These are phyloP conservation scores for Candida dubliniensis DNA, from an alignment of 1,139 yeast species.

Conservation along the genomic window DNA sequence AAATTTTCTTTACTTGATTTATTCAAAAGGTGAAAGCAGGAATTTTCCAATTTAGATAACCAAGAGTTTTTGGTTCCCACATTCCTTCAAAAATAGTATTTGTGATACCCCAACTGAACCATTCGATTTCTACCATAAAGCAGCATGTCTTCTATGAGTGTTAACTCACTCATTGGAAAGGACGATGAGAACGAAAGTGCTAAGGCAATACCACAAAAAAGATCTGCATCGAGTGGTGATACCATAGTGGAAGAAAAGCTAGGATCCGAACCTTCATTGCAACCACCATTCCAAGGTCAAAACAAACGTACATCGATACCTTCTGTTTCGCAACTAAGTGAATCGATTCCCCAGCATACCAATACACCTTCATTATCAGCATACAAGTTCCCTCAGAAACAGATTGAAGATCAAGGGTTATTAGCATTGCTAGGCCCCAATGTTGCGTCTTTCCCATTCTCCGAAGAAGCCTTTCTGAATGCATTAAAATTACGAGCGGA, in stretches of 20 bases:
- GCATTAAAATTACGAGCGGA: slow-evolving; percentile 67
- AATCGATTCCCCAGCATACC: slow-evolving; percentile 5
- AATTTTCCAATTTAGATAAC: too few species aligned
- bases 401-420: slow-evolving; percentile 18
- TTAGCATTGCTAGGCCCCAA: slow-evolving; percentile 53
- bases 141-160: slow-evolving; percentile 17
- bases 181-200: slow-evolving; percentile 5
- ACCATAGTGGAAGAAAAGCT: background rate
- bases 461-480: slow-evolving; percentile 62
- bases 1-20: too few species aligned
- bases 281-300: slow-evolving; percentile 7
- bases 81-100: too few species aligned
- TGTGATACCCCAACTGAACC: background rate
- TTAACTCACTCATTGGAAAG: slow-evolving; percentile 16
- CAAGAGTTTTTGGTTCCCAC: too few species aligned
- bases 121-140: background rate
- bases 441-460: slow-evolving; percentile 53
- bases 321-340: slow-evolving; percentile 9
- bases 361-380: slow-evolving; percentile 3
- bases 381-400: slow-evolving; percentile 6
- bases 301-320: slow-evolving; percentile 6
- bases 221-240: background rate
- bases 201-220: slow-evolving; percentile 4
- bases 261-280: background rate
- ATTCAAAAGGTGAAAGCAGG: too few species aligned